Conservation (phyloP, 2,329 filamentous ascomycete genomes). For the Ophiostoma sp. region DNA sequence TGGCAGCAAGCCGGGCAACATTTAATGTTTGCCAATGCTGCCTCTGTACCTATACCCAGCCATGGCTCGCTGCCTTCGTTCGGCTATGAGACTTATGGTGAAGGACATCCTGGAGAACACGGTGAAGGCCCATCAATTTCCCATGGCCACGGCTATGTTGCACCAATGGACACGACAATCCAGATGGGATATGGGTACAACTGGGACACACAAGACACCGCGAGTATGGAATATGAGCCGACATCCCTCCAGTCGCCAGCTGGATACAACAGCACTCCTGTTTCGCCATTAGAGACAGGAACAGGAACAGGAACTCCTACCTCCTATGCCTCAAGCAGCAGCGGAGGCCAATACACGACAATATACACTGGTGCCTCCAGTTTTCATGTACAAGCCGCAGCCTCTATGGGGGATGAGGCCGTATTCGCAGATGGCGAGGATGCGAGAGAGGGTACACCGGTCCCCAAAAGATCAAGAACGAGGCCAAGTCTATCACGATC, state of each 20-base stretch:
- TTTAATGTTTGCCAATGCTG: neutral
- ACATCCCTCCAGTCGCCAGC: neutral
- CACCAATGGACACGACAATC: neutral
- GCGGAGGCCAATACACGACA: neutral
- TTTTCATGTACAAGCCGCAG: neutral
- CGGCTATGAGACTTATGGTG: conserved; percentile 6
- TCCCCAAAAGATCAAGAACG: conserved; percentile 10
- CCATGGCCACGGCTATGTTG: conserved; percentile 6
- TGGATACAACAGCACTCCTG: neutral
- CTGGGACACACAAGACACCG: conserved; percentile 9
- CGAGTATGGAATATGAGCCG: neutral
- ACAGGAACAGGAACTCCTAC: neutral
- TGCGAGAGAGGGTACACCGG: neutral
- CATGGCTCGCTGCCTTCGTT: neutral
- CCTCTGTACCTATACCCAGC: neutral
- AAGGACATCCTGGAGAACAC: conserved; percentile 4
- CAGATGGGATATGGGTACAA: conserved; percentile 7
- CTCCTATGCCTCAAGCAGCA: conserved; percentile 19
- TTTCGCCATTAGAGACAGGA: conserved; percentile 5
- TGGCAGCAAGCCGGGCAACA: conserved; percentile 13
- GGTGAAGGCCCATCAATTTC: neutral
- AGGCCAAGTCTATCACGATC: neutral
- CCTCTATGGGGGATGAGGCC: neutral
- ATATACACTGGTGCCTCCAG: conserved; percentile 1
- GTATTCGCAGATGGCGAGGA: neutral